Evolutionary conservation across 164 flowering plant species (phyloP).

Genomic region (Amborella trichopoda): DNA sequence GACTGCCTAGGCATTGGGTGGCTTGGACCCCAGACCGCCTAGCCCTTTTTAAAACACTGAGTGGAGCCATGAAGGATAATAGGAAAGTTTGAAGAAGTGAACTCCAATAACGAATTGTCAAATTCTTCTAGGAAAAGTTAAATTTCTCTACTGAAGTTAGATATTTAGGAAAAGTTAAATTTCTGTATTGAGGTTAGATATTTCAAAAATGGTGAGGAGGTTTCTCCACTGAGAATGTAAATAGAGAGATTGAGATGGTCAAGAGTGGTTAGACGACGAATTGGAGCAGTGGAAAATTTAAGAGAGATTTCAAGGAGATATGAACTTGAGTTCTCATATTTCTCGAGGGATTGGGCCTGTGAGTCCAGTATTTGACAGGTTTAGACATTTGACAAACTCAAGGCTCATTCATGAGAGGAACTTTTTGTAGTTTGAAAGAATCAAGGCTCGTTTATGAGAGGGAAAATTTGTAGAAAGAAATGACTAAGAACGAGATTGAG

Average conservation of each 20-base stretch:
- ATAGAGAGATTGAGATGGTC: constrained; percentile 35
- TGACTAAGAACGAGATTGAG: too few species aligned
- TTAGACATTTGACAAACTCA: too few species aligned
- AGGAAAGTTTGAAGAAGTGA: constrained; percentile 4
- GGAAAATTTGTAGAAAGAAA: too few species aligned
- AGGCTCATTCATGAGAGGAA: too few species aligned
- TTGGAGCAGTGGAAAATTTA: constrained; percentile 44
- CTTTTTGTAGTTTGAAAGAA: too few species aligned
- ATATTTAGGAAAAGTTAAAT: constrained; percentile 19
- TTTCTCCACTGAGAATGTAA: constrained; percentile 17
- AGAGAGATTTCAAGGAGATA: constrained; percentile 58
- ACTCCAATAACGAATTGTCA: constrained; percentile 9
- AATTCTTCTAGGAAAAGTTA: constrained; percentile 20
- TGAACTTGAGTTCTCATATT: constrained; percentile 26
- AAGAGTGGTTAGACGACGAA: constrained; percentile 41
- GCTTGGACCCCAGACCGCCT: constrained; percentile 13
- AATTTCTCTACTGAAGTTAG: constrained; percentile 16
- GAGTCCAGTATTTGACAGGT: constrained; percentile 48
- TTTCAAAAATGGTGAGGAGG: constrained; percentile 4
- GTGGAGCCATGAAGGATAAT: constrained; percentile 9
- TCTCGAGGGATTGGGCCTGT: constrained; percentile 34
- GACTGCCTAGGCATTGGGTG: constrained; percentile 20
- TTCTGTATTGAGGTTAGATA: constrained; percentile 10
- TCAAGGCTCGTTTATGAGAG: too few species aligned
- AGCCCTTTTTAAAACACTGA: constrained; percentile 9